Base-by-base conservation (phyloP, 306 rosid species). In the Phaseolus lunatus region DNA sequence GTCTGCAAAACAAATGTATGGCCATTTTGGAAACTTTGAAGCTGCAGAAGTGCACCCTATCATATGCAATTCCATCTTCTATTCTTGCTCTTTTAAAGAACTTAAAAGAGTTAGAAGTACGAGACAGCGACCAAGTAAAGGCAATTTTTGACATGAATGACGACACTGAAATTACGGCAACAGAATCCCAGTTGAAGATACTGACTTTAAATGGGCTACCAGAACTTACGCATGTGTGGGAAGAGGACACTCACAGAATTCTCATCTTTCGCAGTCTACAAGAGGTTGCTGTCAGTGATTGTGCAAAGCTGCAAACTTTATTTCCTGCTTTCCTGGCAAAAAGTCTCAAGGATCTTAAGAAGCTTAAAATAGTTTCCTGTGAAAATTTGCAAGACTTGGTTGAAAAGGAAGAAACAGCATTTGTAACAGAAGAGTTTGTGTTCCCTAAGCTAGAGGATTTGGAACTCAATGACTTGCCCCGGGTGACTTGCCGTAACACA, bases 71-170 rank as follows among this genome's bases (percentile, higher is more conserved):
- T 61, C 72, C 77, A n/a, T 53, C 50, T 9, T 0, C 0, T 27
- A 48, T 73, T n/a, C 24, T 81, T 45, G 4, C 26, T 74, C 10
- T 0, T 22, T 57, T 74, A 2, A 57, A 45, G 10, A 74, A 43
- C 37, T 33, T 81, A 3, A 14, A 81, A 45, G 54, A 67, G 5
- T 18, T 81, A 65, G 0, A 45, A 12, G 76, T 81, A 10, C 10
- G 2, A 3, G 0, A 3, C 5, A 31, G 37, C 10, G 1, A 1
- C 5, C 0, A 3, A 0, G 23, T 67, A 2, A 11, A 26, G 41
- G 39, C 7, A 3, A 68, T 81, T 11, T 81, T 81, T 69, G 19
- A 59, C 0, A 35, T 35, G 59, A 22, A 20, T 19, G 22, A 14
- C 2, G 44, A 33, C 44, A 24, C 2, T 16, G 5, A 14, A 1